Conservation (phyloP, 257 asterid genomes). For the Schizonepeta tenuifolia region DNA sequence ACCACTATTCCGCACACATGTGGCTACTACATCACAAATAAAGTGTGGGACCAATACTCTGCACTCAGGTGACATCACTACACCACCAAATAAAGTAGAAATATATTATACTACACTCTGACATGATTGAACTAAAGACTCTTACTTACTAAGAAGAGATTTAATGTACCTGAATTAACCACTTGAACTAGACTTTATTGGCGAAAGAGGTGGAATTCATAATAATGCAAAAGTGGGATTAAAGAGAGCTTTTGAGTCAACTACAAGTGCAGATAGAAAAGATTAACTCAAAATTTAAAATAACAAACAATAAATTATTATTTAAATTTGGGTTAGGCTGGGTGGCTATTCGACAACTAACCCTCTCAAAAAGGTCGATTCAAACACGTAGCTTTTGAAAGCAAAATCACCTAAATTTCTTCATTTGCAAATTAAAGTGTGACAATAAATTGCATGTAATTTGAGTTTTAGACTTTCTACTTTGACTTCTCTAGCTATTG, state of each 20-base stretch:
- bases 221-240: slow-evolving; percentile 4
- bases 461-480: slow-evolving; percentile 1
- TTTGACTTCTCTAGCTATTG: too few species aligned
- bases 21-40: too few species aligned
- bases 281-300: background rate
- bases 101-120: too few species aligned
- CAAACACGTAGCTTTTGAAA: slow-evolving; percentile 29
- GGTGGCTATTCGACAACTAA: slow-evolving; percentile 35
- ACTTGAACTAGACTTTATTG: too few species aligned
- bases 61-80: too few species aligned
- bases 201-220: background rate
- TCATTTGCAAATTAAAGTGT: background rate
- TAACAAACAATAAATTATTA: background rate
- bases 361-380: slow-evolving; percentile 23
- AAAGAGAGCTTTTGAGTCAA: slow-evolving; percentile 10
- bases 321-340: slow-evolving; percentile 29
- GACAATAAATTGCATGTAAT: background rate
- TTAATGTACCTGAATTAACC: too few species aligned
- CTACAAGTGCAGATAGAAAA: background rate
- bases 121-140: too few species aligned
- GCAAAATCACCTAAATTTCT: slow-evolving; percentile 15
- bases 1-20: too few species aligned
- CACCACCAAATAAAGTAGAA: too few species aligned
- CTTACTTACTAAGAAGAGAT: too few species aligned
- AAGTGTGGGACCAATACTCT: too few species aligned